A percentile compares a stretch with the other conserved stretches of the same genome.
Evolutionary conservation across 257 asterid species (phyloP).

Genomic region (Linaria vulgaris): DNA sequence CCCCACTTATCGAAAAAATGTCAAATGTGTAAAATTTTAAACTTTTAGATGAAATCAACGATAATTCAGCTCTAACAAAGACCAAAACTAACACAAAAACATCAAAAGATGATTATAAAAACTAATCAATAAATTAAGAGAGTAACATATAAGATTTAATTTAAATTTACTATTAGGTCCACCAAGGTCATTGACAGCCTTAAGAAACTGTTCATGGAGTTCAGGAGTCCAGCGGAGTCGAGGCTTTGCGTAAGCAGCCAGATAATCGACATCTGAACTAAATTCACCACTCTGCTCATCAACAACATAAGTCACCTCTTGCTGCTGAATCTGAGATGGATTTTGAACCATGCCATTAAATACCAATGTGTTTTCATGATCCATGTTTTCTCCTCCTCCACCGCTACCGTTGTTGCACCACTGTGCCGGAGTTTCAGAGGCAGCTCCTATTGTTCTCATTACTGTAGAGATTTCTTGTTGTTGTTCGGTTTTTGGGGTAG

Average conservation of each 20-base stretch:
- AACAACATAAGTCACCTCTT: background rate
- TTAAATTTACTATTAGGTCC: conserved; percentile 33
- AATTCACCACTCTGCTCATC: background rate
- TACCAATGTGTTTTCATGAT: background rate
- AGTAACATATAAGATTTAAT: background rate
- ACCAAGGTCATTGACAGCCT: conserved; percentile 44
- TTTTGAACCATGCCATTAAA: background rate
- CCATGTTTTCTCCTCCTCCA: background rate
- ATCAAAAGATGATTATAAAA: background rate
- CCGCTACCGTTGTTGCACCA: conserved; percentile 23
- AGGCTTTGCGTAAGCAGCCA: conserved; percentile 24
- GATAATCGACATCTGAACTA: background rate
- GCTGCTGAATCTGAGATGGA: background rate
- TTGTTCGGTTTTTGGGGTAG: background rate
- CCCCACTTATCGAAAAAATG: too few species aligned
- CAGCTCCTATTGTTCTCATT: conserved; percentile 1
- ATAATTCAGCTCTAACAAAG: background rate
- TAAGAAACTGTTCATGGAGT: conserved; percentile 43
- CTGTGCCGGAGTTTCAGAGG: conserved; percentile 7
- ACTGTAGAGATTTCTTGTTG: background rate
- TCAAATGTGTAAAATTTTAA: too few species aligned
- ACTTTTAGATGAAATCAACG: too few species aligned
- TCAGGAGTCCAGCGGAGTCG: conserved; percentile 47
- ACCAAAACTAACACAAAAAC: background rate
- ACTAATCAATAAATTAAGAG: background rate